A percentile compares a stretch with the other conserved stretches of the same genome.
Evolutionary conservation across 176 grass and related monocot genomes (phyloP).

Genomic region (Triticum dicoccoides): DNA sequence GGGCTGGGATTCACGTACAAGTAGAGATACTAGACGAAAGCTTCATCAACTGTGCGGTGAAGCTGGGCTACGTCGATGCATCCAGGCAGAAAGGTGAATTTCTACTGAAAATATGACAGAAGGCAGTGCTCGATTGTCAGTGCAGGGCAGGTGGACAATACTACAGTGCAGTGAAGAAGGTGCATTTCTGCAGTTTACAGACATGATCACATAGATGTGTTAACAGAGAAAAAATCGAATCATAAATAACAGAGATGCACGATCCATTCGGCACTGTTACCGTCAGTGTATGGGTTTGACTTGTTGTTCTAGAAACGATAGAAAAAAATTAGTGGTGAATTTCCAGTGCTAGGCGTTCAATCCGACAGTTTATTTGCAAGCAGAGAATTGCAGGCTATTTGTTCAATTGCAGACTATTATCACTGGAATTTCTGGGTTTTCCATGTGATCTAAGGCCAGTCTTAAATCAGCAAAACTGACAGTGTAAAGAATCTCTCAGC

Average conservation of each 20-base stretch:
- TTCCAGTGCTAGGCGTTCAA: too few relatives aligned
- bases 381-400: too few relatives aligned
- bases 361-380: too few relatives aligned
- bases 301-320: too few relatives aligned
- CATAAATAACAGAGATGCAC: too few relatives aligned
- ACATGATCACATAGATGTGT: background rate
- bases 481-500: background rate
- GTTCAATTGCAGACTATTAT: background rate
- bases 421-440: background rate
- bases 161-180: too few relatives aligned
- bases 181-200: background rate
- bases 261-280: too few relatives aligned
- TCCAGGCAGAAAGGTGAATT: background rate
- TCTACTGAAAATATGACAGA: too few relatives aligned
- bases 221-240: background rate
- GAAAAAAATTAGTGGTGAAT: too few relatives aligned
- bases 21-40: conserved; percentile 43
- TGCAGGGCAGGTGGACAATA: too few relatives aligned
- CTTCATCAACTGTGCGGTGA: conserved; percentile 35
- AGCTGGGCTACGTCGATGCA: conserved; percentile 7
- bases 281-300: too few relatives aligned
- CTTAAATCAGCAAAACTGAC: background rate
- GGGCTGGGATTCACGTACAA: conserved; percentile 62
- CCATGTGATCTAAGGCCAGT: background rate
- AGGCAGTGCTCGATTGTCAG: too few relatives aligned